These are phyloP conservation scores for Cutaneotrichosporon spelunceum DNA, from an alignment of 1,284 basidiomycete species.

Conservation along the genomic window DNA sequence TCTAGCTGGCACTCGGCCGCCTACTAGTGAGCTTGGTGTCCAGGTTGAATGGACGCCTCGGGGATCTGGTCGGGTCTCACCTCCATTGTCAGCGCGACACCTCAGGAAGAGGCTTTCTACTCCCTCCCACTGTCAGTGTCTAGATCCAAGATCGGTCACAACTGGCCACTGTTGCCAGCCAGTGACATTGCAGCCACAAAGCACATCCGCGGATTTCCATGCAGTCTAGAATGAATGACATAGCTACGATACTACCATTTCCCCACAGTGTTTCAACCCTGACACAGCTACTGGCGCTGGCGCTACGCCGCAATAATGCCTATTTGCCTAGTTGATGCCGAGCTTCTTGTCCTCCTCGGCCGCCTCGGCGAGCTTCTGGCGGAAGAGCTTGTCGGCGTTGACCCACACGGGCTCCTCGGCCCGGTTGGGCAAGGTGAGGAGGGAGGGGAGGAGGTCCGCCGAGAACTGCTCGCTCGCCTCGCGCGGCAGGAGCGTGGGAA, in stretches of 20 bases:
- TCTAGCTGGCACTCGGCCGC: no score
- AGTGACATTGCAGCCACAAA: no score
- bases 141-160: no score
- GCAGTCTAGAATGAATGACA: slow-evolving; percentile 7
- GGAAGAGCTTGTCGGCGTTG: slow-evolving; percentile 83
- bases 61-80: no score
- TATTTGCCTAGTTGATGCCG: slow-evolving; percentile 32
- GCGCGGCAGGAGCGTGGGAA: slow-evolving; percentile 85
- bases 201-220: no score
- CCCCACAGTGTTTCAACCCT: neutral
- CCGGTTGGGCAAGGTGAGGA: slow-evolving; percentile 72
- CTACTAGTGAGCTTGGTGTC: no score
- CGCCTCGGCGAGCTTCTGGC: slow-evolving; percentile 64
- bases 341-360: slow-evolving; percentile 43
- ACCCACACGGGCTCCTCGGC: slow-evolving; percentile 75
- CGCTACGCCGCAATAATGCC: no score
- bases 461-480: slow-evolving; percentile 98
- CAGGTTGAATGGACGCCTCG: no score
- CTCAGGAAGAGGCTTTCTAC: no score
- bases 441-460: slow-evolving; percentile 78
- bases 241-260: neutral
- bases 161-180: no score
- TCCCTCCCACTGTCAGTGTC: no score
- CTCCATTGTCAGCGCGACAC: no score
- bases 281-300: neutral